Conservation (phyloP, 2,329 filamentous ascomycete genomes). For the Mariannaea elegans region DNA sequence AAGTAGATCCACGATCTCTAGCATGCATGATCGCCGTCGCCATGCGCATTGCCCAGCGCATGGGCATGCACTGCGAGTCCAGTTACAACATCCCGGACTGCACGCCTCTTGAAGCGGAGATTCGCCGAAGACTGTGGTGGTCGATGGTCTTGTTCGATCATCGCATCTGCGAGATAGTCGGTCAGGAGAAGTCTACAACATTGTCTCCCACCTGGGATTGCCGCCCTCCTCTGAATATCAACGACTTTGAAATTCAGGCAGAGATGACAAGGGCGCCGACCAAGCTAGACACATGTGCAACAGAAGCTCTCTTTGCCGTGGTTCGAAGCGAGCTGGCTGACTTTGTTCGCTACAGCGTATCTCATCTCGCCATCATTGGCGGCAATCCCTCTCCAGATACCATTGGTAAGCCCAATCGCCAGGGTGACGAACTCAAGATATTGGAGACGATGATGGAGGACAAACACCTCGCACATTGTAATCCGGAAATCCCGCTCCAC, state of each 20-base stretch:
- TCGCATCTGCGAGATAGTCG: constrained; percentile 62
- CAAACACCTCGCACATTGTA: constrained; percentile 54
- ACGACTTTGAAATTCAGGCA: constrained; percentile 55
- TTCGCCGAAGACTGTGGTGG: constrained; percentile 72
- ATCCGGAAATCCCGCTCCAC: constrained; percentile 50
- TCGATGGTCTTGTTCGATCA: constrained; percentile 64
- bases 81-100: constrained; percentile 31
- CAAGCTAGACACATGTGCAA: constrained; percentile 37
- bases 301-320: constrained; percentile 53
- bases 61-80: constrained; percentile 63
- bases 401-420: constrained; percentile 26
- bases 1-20: constrained; percentile 58
- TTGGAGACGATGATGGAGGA: constrained; percentile 55
- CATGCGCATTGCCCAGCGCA: constrained; percentile 64
- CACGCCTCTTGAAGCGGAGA: constrained; percentile 61
- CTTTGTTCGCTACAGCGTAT: constrained; percentile 45
- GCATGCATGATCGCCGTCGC: constrained; percentile 62
- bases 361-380: constrained; percentile 45
- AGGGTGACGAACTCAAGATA: constrained; percentile 39
- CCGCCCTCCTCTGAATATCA: constrained; percentile 52
- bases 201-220: constrained; percentile 53
- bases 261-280: constrained; percentile 49
- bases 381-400: constrained; percentile 43
- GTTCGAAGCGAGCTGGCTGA: constrained; percentile 52
- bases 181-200: constrained; percentile 42